Evolutionary conservation across 2,329 filamentous ascomycete species (phyloP).

Genomic region (Clonostachys sp.): DNA sequence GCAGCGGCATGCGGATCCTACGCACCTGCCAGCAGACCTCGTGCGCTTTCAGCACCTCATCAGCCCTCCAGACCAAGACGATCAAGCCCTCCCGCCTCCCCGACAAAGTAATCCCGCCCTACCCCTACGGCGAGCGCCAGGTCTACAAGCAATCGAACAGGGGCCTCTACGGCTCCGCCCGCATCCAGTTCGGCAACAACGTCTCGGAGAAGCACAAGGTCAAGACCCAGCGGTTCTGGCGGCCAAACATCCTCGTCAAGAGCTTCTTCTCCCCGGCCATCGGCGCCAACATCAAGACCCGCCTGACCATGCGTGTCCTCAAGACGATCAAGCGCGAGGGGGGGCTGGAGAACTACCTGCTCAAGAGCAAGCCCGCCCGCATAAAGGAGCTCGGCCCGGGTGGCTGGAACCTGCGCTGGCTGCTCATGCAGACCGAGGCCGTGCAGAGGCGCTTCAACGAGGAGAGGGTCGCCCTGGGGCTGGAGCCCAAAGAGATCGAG

Average conservation of each 20-base stretch:
- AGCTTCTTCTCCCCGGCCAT: slow-evolving; percentile 62
- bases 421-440: slow-evolving; percentile 71
- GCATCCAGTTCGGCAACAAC: slow-evolving; percentile 76
- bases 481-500: slow-evolving; percentile 36
- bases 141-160: slow-evolving; percentile 78
- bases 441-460: slow-evolving; percentile 62
- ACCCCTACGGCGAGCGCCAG: slow-evolving; percentile 67
- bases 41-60: slow-evolving; percentile 29
- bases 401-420: slow-evolving; percentile 88
- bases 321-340: slow-evolving; percentile 78
- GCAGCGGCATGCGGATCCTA: background rate
- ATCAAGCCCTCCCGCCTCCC: slow-evolving; percentile 38
- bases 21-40: background rate
- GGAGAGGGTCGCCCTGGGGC: slow-evolving; percentile 61
- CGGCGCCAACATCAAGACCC: slow-evolving; percentile 58
- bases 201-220: slow-evolving; percentile 65
- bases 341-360: slow-evolving; percentile 85
- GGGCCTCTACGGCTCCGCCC: slow-evolving; percentile 65
- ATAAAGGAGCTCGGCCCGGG: slow-evolving; percentile 84
- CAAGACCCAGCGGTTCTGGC: slow-evolving; percentile 71
- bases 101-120: slow-evolving; percentile 51
- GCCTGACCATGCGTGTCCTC: slow-evolving; percentile 65
- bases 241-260: slow-evolving; percentile 69
- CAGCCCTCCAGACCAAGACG: slow-evolving; percentile 28
- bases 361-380: slow-evolving; percentile 72